Base-by-base conservation (phyloP, 371 early-diverging fungal species). In the Capillidium heterosporum region DNA sequence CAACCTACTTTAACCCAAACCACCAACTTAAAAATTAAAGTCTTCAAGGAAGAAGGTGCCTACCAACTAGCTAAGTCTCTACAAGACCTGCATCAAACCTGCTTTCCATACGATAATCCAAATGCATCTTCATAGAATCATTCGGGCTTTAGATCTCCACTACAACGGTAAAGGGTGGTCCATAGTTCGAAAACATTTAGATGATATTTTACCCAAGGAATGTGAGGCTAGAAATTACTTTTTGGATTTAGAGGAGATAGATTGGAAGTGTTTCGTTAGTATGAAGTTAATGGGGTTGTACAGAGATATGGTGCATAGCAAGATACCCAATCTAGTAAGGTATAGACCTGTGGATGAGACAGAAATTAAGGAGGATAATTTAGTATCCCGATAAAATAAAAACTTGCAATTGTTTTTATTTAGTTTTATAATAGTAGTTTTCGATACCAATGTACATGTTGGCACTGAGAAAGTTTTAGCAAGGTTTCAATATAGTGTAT, bases 271-370 rank as follows among this genome's bases (percentile, higher is more conserved):
- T 63, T 69, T 84, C 56, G 63, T 84, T 28, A 63, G 70, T 21
- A 82, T 84, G 84, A 84, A 83, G 68, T 65, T 77, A 28, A 76
- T 77, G 28, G 79, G 77, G 17, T 72, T 81, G 8, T 81, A 80
- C 57, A 71, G 79, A 43, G 80, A 81, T 67, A n/a, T 24, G 5
- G 5, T 48, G 11, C 27, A 48, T 26, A 8, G 4, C 23, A 24
- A 24, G 17, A n/a, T 48, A 24, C 49, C 49, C n/a, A 48, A 48
- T 31, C 28, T 48, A 10, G 8, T 48, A 4, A 11, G 10, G 7
- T n/a, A 28, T 31, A 10, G 23, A 48, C 8, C 21, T 13, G 7
- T 21, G 13, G 21, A 46, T 13, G 17, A 39, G 40, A 10, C 17
- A 7, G 17, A 39, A 39, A 39, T 7, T 39, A 39, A 39, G 17